These are phyloP conservation scores for Herpotrichia juniperi DNA, from an alignment of 2,329 filamentous ascomycete species.

Conservation along the genomic window DNA sequence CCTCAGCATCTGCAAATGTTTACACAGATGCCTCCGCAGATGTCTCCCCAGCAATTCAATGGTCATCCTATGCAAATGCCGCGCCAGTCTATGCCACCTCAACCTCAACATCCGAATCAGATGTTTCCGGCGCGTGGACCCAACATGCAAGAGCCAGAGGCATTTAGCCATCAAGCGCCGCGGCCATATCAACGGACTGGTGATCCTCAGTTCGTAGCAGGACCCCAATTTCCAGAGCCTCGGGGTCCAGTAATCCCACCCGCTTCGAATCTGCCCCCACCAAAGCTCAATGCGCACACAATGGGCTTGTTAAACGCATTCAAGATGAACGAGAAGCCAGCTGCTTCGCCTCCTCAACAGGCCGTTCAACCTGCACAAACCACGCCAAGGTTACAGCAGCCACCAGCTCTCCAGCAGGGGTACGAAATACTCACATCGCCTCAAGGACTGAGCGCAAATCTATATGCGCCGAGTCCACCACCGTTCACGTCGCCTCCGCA, in stretches of 20 bases:
- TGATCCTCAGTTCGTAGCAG: slow-evolving; percentile 49
- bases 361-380: slow-evolving; percentile 21
- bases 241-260: slow-evolving; percentile 58
- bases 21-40: slow-evolving; percentile 20
- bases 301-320: slow-evolving; percentile 65
- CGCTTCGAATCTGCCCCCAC: slow-evolving; percentile 63
- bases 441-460: slow-evolving; percentile 11
- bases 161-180: slow-evolving; percentile 32
- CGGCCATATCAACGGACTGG: slow-evolving; percentile 54
- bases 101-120: slow-evolving; percentile 21
- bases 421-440: slow-evolving; percentile 32
- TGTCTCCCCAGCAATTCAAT: slow-evolving; percentile 25
- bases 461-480: slow-evolving; percentile 34
- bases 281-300: slow-evolving; percentile 63
- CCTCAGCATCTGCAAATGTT: slow-evolving; percentile 34
- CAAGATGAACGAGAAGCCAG: slow-evolving; percentile 48
- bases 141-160: slow-evolving; percentile 23
- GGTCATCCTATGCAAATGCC: slow-evolving; percentile 25
- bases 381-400: slow-evolving; percentile 30
- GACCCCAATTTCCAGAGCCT: slow-evolving; percentile 41
- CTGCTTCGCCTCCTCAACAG: slow-evolving; percentile 16
- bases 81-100: slow-evolving; percentile 28
- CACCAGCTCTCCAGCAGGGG: slow-evolving; percentile 24
- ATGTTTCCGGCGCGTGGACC: slow-evolving; percentile 20
- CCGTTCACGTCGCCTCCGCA: slow-evolving; percentile 36